phyloP scores from a whole-genome alignment of 2,329 filamentous ascomycete species.

The Clarireedia sp. region DNA sequence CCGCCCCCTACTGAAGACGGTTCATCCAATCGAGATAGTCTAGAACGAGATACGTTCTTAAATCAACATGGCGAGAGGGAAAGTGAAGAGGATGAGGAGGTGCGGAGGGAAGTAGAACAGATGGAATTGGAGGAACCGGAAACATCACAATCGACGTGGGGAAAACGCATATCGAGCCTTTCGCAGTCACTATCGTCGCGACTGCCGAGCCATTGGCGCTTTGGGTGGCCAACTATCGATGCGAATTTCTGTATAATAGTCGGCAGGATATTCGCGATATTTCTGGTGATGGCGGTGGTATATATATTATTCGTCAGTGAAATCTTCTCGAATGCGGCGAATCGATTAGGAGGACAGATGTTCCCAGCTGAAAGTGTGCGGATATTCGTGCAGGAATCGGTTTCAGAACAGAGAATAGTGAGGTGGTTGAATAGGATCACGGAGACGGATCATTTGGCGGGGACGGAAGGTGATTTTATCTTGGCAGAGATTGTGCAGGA shows the following conservation, averaged over 20 bases:
- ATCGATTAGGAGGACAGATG: constrained; percentile 57
- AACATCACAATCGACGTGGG: constrained; percentile 31
- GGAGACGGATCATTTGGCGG: constrained; percentile 80
- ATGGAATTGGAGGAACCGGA: constrained; percentile 73
- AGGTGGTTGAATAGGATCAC: constrained; percentile 72
- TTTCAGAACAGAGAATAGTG: constrained; percentile 62
- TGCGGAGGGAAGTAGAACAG: constrained; percentile 79
- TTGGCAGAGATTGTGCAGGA: constrained; percentile 78
- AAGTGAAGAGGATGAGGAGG: constrained; percentile 47
- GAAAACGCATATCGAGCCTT: constrained; percentile 31
- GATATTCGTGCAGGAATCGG: constrained; percentile 61
- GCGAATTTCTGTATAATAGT: constrained; percentile 50
- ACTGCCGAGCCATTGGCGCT: constrained; percentile 27
- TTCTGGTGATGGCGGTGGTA: constrained; percentile 67
- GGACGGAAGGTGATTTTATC: constrained; percentile 86
- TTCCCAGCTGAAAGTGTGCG: constrained; percentile 81
- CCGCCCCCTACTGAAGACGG: constrained; percentile 77
- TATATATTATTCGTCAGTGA: constrained; percentile 84
- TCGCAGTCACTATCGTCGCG: constrained; percentile 25
- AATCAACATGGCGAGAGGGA: constrained; percentile 41
- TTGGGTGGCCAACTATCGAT: constrained; percentile 26
- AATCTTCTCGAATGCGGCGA: constrained; percentile 60
- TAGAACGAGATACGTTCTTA: constrained; percentile 37
- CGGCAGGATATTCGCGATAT: constrained; percentile 64
- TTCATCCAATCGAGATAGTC: constrained; percentile 31